phyloP scores from a whole-genome alignment of 192 early-diverging fungal genomes.

The Oehlia diaphana region DNA sequence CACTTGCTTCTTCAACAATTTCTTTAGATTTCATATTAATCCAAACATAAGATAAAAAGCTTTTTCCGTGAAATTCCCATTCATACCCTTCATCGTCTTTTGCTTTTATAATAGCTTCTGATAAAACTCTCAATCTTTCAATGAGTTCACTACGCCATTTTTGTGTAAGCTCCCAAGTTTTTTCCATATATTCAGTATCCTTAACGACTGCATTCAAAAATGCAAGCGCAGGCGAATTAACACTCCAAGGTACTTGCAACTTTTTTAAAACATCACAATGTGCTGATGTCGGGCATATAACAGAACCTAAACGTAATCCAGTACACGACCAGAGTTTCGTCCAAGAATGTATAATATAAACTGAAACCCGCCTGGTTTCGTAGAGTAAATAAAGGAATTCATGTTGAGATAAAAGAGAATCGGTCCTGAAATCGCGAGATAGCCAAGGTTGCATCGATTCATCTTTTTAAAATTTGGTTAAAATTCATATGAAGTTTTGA shows the following conservation, averaged over 20 bases:
- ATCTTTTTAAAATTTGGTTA: constrained; percentile 42
- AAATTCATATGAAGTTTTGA: not conserved
- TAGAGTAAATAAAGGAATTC: constrained; percentile 64
- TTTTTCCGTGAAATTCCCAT: constrained; percentile 73
- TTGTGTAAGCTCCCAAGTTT: constrained; percentile 78
- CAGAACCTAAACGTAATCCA: constrained; percentile 83
- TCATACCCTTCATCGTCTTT: constrained; percentile 15
- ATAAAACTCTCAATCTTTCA: constrained; percentile 39
- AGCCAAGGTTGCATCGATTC: constrained; percentile 97
- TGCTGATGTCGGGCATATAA: constrained; percentile 77
- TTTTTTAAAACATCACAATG: constrained; percentile 76
- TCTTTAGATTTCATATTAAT: constrained; percentile 64
- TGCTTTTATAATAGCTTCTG: not conserved
- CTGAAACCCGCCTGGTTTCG: constrained; percentile 64
- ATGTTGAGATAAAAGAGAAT: constrained; percentile 79
- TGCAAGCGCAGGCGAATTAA: constrained; percentile 83
- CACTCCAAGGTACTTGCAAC: constrained; percentile 90
- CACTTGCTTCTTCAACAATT: constrained; percentile 64
- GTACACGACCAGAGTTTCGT: constrained; percentile 95
- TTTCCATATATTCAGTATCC: constrained; percentile 66
- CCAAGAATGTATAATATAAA: constrained; percentile 92
- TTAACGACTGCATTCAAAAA: constrained; percentile 78
- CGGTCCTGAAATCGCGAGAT: constrained; percentile 72
- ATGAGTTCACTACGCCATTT: constrained; percentile 62
- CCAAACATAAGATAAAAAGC: constrained; percentile 89